A percentile compares a stretch with the other conserved stretches of the same genome.
phyloP scores from a whole-genome alignment of 2,329 filamentous ascomycete species.

The Penicillium sp. region DNA sequence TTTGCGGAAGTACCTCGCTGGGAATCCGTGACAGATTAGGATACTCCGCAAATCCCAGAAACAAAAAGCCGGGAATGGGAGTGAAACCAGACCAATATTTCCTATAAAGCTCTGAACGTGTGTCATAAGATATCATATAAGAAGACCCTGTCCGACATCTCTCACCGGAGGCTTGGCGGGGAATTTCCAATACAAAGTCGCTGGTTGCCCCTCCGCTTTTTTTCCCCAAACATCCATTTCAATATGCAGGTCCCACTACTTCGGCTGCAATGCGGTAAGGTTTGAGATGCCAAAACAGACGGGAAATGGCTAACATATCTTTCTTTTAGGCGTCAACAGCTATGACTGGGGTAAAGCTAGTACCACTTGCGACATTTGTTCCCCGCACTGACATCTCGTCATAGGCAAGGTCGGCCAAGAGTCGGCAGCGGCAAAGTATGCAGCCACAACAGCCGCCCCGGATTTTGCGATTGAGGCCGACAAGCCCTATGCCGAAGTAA shows the following conservation, averaged over 20 bases:
- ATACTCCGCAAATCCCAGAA: not conserved
- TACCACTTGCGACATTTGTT: slow-evolving; percentile 15
- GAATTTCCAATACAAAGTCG: slow-evolving; percentile 19
- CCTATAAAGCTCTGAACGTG: not conserved
- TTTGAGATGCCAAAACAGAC: not conserved
- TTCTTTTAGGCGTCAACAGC: slow-evolving; percentile 77
- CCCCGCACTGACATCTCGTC: slow-evolving; percentile 29
- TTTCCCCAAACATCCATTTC: slow-evolving; percentile 13
- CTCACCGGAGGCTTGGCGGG: slow-evolving; percentile 27
- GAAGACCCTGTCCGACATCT: not conserved
- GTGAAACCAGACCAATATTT: not conserved
- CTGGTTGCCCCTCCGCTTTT: slow-evolving; percentile 12
- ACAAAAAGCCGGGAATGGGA: not conserved
- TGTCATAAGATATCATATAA: not conserved
- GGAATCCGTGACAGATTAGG: not conserved
- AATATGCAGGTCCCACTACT: slow-evolving; percentile 76
- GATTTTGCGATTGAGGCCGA: slow-evolving; percentile 76
- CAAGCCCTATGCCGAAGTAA: slow-evolving; percentile 90
- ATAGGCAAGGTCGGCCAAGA: slow-evolving; percentile 78
- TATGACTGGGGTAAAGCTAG: slow-evolving; percentile 82
- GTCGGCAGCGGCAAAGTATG: slow-evolving; percentile 86
- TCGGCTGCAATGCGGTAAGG: slow-evolving; percentile 63
- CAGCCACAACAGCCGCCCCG: slow-evolving; percentile 73
- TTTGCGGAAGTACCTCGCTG: not conserved
- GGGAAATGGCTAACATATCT: not conserved